Evolutionary conservation across 331 rosid genomes (phyloP), one percentile per base, ranked within the genome.

Genomic region (Pyrus hybrid): DNA sequence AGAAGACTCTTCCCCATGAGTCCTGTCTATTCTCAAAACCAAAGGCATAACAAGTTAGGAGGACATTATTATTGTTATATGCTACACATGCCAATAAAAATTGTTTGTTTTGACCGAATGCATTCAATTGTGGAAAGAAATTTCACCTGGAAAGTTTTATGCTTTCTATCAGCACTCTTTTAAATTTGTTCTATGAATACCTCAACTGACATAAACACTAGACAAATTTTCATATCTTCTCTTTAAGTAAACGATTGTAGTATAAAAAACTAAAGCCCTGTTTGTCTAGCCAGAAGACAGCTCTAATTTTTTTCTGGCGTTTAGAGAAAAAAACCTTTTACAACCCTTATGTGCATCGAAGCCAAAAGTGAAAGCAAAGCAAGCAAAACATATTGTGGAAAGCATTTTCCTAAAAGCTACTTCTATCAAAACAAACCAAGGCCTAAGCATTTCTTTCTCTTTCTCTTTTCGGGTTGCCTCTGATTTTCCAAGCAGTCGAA

Each of bases 1-100:
- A 94, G 86, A 78, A 94, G 88, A 63, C 93, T 88, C 85, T 94
- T 92, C 32, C 99, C 99, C 99, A 94, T 94, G 28, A 94, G 91
- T 62, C 97, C 99, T 67, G 96, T 78, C 99, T 94, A 80, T 71
- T 68, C 57, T 76, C 88, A 79, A 53, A 83, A 74, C 21, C 69
- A 80, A 63, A 35, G 13, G 65, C 77, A 28, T 37, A 72, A 32
- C 37, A 49, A 60, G 74, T 53, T 45, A 57, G 33, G 70, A 79
- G 74, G 79, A 74, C 69, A 71, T 65, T n/a, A 6, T 28, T 68
- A 70, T 63, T 72, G 71, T 22, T 32, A 63, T 18, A 75, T 71
- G 43, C 61, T 73, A 79, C 37, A 67, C 58, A 66, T 70, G 67
- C 76, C 57, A 45, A 72, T 37, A 7, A 32, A 12, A 49, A 16